Evolutionary conservation across 371 early-diverging fungal genomes (phyloP).

Genomic region (Capillidium rhysosporum): DNA sequence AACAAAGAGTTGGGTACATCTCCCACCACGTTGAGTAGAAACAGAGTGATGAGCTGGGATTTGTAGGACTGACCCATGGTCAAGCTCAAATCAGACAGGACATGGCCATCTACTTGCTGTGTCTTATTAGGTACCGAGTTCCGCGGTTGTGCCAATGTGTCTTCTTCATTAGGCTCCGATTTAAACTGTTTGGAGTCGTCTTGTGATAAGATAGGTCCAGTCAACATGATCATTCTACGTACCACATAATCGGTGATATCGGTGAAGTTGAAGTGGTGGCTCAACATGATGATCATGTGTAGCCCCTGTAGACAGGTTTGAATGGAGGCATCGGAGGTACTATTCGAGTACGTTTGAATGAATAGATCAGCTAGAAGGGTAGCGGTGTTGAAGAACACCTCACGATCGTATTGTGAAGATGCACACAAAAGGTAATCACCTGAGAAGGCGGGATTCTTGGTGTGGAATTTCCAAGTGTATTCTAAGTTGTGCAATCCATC

Average conservation of each 20-base stretch:
- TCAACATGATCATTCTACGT: neutral
- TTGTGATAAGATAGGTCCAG: neutral
- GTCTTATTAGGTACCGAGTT: neutral
- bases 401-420: neutral
- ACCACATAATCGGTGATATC: neutral
- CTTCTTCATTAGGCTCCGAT: neutral
- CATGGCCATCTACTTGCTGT: neutral
- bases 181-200: neutral
- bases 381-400: neutral
- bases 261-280: neutral
- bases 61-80: slow-evolving; percentile 5
- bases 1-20: neutral
- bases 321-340: neutral
- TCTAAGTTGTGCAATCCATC: slow-evolving; percentile 87
- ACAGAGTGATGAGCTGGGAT: slow-evolving; percentile 1
- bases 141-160: neutral
- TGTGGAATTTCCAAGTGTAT: slow-evolving; percentile 82
- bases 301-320: slow-evolving; percentile 1
- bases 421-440: neutral
- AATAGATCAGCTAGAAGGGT: neutral
- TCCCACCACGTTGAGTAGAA: neutral
- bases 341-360: neutral
- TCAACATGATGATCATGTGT: neutral
- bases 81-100: neutral
- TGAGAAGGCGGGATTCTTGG: slow-evolving; percentile 21